These are phyloP conservation scores for Colletotrichum tropicicola DNA, from an alignment of 2,329 filamentous ascomycete genomes.

Conservation along the genomic window DNA sequence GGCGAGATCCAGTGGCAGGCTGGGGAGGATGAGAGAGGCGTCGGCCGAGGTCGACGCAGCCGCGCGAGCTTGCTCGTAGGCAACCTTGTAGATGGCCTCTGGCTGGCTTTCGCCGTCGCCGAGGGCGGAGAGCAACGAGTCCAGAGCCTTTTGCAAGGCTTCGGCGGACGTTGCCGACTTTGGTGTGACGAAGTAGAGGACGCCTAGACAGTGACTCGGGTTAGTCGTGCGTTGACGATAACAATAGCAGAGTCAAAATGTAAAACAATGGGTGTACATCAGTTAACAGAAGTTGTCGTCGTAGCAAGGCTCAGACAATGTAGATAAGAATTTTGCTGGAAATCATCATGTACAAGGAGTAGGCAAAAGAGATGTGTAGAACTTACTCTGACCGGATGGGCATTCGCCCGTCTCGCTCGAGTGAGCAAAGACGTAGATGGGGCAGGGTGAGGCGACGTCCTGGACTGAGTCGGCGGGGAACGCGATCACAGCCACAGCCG, in stretches of 20 bases:
- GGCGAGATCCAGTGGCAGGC: constrained; percentile 70
- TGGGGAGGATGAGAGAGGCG: constrained; percentile 63
- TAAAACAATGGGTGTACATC: constrained; percentile 61
- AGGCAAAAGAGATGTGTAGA: not conserved
- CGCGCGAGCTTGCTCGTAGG: constrained; percentile 61
- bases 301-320: constrained; percentile 95
- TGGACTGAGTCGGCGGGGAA: constrained; percentile 65
- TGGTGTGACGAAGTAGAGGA: constrained; percentile 51
- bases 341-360: constrained; percentile 79
- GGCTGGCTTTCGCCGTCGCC: constrained; percentile 38
- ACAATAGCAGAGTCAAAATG: constrained; percentile 31
- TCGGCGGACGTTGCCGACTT: constrained; percentile 43
- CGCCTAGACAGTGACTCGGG: constrained; percentile 28
- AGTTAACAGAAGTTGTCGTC: constrained; percentile 89
- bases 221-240: constrained; percentile 37
- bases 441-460: constrained; percentile 47
- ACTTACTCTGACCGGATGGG: constrained; percentile 89
- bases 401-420: constrained; percentile 95
- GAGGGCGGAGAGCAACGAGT: constrained; percentile 47
- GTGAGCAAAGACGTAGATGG: constrained; percentile 74
- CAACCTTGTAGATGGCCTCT: constrained; percentile 58
- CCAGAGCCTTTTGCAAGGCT: constrained; percentile 50
- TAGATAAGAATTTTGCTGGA: constrained; percentile 96
- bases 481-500: constrained; percentile 77
- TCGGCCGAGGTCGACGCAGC: constrained; percentile 40